Base-by-base conservation (phyloP, 2,329 filamentous ascomycete species). In the Diaporthe eres region DNA sequence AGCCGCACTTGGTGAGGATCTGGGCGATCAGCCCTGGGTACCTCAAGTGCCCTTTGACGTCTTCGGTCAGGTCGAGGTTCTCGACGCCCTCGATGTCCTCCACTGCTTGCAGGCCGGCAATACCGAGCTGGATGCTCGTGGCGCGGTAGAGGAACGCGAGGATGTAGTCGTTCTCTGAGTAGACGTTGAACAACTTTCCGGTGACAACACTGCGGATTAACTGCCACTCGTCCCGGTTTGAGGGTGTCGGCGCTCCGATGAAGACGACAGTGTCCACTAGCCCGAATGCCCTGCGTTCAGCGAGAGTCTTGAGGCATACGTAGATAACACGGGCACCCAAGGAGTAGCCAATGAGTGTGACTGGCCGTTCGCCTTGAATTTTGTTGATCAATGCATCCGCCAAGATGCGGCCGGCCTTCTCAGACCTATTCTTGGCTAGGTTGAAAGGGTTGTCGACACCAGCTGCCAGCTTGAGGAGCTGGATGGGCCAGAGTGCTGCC, bases 71-170 rank as follows among this genome's bases (percentile, higher is more conserved):
- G 74, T 91, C 83, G 22, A 91, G 79, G 77, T 91, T 91, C 77
- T 88, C 83, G 81, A 97, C 88, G 3, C 93, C 93, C 7, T 90
- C 88, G 22, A 96, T 90, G 12, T 88, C 90, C 75, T 91, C 80
- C 34, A 97, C 90, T 44, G 91, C 88, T 82, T 98, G 94, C 1
- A 98, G 86, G 0, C 96, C 96, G 0, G 95, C 95, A 57, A 98
- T 91, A 4, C 96, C 96, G 55, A 94, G 89, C 78, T 97, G 93
- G 39, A 98, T 90, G 75, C 93, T 95, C 55, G 94, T 95, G 3
- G 95, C 93, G 60, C 96, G 92, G 83, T 98, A 98, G 25, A 98
- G 87, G 82, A 98, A 96, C 1, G 92, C 95, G 1, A 98, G 91
- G 44, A 98, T 92, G 80, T 95, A 94, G 83, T 98, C 96, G 76